phyloP scores from a whole-genome alignment of 129 eudicot species.

The Centaurea solstitialis region DNA sequence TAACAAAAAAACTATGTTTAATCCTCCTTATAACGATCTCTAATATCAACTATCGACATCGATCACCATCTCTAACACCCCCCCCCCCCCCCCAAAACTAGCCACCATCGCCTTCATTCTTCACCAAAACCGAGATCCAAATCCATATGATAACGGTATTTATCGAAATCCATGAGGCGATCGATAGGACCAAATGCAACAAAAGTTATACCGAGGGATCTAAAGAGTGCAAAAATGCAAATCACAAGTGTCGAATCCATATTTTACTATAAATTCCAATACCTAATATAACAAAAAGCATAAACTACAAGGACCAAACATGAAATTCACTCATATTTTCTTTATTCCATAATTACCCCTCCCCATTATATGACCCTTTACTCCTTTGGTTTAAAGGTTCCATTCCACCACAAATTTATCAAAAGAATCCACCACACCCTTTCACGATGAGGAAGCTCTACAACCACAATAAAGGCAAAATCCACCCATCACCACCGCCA shows the following conservation, averaged over 20 bases:
- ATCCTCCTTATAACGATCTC: not conserved
- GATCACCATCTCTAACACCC: not conserved
- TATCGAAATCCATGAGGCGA: not conserved
- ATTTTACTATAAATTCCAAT: not conserved
- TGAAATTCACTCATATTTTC: not conserved
- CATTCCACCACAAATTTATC: conserved; percentile 19
- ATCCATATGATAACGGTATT: not conserved
- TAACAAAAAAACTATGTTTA: not conserved
- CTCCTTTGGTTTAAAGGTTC: not conserved
- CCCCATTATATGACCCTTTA: conserved; percentile 16
- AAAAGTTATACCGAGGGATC: not conserved
- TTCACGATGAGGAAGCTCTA: conserved; percentile 70
- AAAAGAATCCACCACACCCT: conserved; percentile 28
- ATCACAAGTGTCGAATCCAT: not conserved
- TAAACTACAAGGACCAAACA: not conserved
- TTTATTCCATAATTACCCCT: conserved; percentile 21
- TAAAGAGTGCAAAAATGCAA: not conserved
- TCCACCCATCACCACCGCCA: conserved; percentile 65
- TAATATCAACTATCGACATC: not conserved
- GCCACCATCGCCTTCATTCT: not conserved
- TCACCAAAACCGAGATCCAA: not conserved
- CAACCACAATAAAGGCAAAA: conserved; percentile 57
- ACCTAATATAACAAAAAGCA: not conserved
- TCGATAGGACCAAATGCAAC: not conserved
- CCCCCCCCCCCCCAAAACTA: not conserved